These are phyloP conservation scores for Jacaranda mimosifolia DNA, from an alignment of 257 asterid species.

Conservation along the genomic window DNA sequence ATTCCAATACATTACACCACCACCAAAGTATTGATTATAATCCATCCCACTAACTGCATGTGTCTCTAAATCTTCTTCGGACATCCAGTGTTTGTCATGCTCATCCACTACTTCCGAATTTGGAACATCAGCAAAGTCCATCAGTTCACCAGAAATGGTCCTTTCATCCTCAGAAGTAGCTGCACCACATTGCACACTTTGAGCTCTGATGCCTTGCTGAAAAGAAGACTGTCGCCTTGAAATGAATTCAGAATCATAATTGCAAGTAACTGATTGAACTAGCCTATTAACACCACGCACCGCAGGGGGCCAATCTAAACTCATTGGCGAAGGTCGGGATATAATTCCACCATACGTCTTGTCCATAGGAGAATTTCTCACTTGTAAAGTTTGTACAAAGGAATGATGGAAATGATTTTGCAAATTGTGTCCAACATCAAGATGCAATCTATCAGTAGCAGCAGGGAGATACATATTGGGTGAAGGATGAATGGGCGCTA, in stretches of 20 bases:
- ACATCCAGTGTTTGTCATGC: constrained; percentile 87
- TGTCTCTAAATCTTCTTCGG: constrained; percentile 94
- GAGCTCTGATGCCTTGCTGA: constrained; percentile 66
- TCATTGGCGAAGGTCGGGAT: constrained; percentile 78
- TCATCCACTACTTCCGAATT: constrained; percentile 79
- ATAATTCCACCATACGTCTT: constrained; percentile 67
- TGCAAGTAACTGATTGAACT: constrained; percentile 76
- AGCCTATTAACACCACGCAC: constrained; percentile 75
- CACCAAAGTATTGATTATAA: constrained; percentile 93
- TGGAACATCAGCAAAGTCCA: constrained; percentile 67
- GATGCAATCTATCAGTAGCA: constrained; percentile 95
- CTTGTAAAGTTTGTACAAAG: constrained; percentile 70
- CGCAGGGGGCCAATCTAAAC: constrained; percentile 90
- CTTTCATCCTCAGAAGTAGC: constrained; percentile 85
- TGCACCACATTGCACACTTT: constrained; percentile 60
- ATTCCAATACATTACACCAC: constrained; percentile 99
- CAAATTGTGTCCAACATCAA: constrained; percentile 95
- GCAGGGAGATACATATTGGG: constrained; percentile 77
- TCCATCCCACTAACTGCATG: constrained; percentile 84
- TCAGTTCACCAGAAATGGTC: constrained; percentile 66
- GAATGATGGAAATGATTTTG: constrained; percentile 86
- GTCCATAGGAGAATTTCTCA: constrained; percentile 78
- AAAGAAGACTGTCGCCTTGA: constrained; percentile 81
- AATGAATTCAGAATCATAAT: constrained; percentile 88
- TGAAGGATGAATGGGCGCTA: constrained; percentile 69